phyloP scores from a whole-genome alignment of 2,329 filamentous ascomycete genomes.

The Zymoseptoria tritici region DNA sequence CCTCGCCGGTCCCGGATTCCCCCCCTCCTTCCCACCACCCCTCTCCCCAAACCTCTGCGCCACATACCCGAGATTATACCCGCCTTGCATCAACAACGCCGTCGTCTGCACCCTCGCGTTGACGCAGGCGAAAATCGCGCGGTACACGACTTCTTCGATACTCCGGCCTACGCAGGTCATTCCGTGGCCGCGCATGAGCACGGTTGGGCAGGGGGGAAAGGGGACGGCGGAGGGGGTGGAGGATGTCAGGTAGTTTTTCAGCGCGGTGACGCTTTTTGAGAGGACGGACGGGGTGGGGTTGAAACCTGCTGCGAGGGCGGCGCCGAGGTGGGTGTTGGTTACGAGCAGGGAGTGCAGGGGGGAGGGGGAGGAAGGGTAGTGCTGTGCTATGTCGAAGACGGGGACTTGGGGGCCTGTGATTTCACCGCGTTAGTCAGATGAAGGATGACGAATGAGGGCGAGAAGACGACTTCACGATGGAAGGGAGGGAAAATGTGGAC shows the following conservation, averaged over 20 bases:
- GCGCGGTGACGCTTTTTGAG: constrained; percentile 22
- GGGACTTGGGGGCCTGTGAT: constrained; percentile 21
- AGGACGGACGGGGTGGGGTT: constrained; percentile 16
- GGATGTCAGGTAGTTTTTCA: constrained; percentile 27
- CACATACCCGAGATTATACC: constrained; percentile 34
- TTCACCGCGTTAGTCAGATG: not conserved
- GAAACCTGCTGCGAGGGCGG: constrained; percentile 28
- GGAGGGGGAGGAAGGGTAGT: constrained; percentile 25
- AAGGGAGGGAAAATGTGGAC: no score
- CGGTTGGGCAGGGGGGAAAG: constrained; percentile 22
- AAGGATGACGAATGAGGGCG: no score
- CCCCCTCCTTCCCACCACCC: constrained; percentile 32
- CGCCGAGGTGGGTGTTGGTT: constrained; percentile 27
- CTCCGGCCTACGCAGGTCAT: constrained; percentile 37
- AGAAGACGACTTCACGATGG: no score
- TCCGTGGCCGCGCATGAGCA: constrained; percentile 39
- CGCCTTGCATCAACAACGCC: constrained; percentile 31
- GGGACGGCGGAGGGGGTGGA: constrained; percentile 8
- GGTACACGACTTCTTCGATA: constrained; percentile 41
- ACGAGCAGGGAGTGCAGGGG: constrained; percentile 29
- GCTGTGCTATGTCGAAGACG: constrained; percentile 28
- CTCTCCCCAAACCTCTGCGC: constrained; percentile 31
- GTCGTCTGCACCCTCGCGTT: constrained; percentile 37
- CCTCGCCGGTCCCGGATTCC: constrained; percentile 34
- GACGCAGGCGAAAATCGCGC: constrained; percentile 36